phyloP scores from a whole-genome alignment of 331 rosid genomes.

The Quercus phellos region DNA sequence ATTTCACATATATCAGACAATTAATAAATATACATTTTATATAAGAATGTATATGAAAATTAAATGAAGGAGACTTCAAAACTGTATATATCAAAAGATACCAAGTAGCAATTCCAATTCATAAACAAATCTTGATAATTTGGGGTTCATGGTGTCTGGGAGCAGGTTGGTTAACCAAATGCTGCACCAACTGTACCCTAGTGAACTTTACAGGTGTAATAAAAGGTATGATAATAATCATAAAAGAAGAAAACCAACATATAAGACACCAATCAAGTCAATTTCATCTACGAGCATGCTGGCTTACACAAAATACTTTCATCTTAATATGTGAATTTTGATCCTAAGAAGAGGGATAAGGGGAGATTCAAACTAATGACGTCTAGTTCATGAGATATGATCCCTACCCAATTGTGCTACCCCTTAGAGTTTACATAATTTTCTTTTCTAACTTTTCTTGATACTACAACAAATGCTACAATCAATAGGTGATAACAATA shows the following conservation, averaged over 20 bases:
- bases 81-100: slow-evolving; percentile 4
- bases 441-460: too few relatives aligned
- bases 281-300: neutral
- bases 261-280: neutral
- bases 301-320: neutral
- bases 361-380: too few relatives aligned
- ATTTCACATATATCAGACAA: slow-evolving; percentile 7
- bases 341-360: too few relatives aligned
- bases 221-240: neutral
- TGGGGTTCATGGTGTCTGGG: neutral
- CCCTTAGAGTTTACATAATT: too few relatives aligned
- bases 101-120: neutral
- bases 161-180: slow-evolving; percentile 4
- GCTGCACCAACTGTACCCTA: neutral
- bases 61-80: slow-evolving; percentile 4
- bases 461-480: neutral
- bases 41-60: neutral
- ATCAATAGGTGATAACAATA: neutral
- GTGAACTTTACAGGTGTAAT: neutral
- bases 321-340: too few relatives aligned
- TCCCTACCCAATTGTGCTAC: too few relatives aligned
- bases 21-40: neutral
- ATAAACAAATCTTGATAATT: neutral
- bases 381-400: too few relatives aligned
- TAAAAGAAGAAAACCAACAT: neutral